Percentiles rank a stretch among this genome's conserved stretches.
Conservation (phyloP, 2,329 filamentous ascomycete species). For the Cladosporium sp. region DNA sequence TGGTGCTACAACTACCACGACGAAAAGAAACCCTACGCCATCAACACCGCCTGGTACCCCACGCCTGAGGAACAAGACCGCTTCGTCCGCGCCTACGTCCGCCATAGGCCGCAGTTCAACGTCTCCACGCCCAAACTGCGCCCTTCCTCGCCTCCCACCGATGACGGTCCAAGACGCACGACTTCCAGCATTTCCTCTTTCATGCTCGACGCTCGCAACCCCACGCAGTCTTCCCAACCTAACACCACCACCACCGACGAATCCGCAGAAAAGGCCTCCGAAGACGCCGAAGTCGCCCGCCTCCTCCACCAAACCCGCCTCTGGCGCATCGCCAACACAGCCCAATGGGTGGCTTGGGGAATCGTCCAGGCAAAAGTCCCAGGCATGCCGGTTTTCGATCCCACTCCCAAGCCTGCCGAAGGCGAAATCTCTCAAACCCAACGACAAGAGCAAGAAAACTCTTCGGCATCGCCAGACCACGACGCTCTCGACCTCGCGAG, state of each 20-base stretch:
- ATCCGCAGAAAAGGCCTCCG: conserved; percentile 51
- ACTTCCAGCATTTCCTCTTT: conserved; percentile 53
- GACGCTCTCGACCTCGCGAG: conserved; percentile 22
- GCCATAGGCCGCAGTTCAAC: conserved; percentile 67
- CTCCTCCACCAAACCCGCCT: conserved; percentile 74
- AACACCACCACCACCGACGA: conserved; percentile 20
- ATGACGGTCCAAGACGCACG: conserved; percentile 28
- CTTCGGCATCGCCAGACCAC: conserved; percentile 23
- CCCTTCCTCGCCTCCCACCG: conserved; percentile 23
- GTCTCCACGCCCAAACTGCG: conserved; percentile 38
- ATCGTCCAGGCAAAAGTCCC: conserved; percentile 90
- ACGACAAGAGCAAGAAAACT: conserved; percentile 17
- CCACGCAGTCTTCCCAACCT: conserved; percentile 35
- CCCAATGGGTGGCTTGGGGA: conserved; percentile 92
- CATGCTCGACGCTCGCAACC: conserved; percentile 66
- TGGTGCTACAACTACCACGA: conserved; percentile 99
- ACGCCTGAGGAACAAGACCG: conserved; percentile 73
- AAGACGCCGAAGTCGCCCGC: conserved; percentile 62
- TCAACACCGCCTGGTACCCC: conserved; percentile 68
- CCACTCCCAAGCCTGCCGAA: conserved; percentile 23
- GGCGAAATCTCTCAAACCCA: conserved; percentile 14
- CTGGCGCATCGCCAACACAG: conserved; percentile 84
- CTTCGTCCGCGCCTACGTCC: conserved; percentile 81
- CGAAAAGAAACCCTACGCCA: conserved; percentile 53
- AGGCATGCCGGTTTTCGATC: conserved; percentile 54